Percentiles rank a stretch among this genome's conserved stretches.
Evolutionary conservation across 805 yeast species (phyloP).

Genomic region (Candida schatavii): DNA sequence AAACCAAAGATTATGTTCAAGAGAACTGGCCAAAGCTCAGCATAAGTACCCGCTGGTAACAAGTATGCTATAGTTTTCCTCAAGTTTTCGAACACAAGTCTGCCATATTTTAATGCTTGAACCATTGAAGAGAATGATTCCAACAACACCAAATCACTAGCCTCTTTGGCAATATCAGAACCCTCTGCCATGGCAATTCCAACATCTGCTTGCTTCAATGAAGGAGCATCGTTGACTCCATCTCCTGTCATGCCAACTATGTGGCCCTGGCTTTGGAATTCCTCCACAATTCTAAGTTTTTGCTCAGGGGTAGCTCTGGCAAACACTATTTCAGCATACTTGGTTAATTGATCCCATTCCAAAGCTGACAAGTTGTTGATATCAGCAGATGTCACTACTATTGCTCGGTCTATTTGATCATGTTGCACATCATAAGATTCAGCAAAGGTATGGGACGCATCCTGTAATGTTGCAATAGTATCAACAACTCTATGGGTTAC

Average conservation of each 20-base stretch:
- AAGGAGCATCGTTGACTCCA: slow-evolving; percentile 36
- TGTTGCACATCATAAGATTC: slow-evolving; percentile 2
- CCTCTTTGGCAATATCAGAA: slow-evolving; percentile 37
- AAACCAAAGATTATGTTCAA: slow-evolving; percentile 47
- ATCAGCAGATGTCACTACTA: slow-evolving; percentile 33
- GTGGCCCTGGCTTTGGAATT: slow-evolving; percentile 34
- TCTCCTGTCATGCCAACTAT: slow-evolving; percentile 37
- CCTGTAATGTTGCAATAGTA: slow-evolving; percentile 15
- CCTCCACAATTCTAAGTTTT: slow-evolving; percentile 46
- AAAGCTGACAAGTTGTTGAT: slow-evolving; percentile 28
- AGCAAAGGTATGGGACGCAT: not conserved
- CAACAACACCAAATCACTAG: slow-evolving; percentile 31
- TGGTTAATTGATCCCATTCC: slow-evolving; percentile 41
- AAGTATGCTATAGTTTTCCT: slow-evolving; percentile 46
- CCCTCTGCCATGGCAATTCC: slow-evolving; percentile 29
- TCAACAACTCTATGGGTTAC: slow-evolving; percentile 21
- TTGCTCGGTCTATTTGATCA: slow-evolving; percentile 17
- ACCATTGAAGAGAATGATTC: slow-evolving; percentile 26
- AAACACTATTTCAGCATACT: slow-evolving; percentile 39
- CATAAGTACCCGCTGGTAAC: slow-evolving; percentile 51
- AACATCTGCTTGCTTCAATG: slow-evolving; percentile 33
- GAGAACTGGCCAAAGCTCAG: slow-evolving; percentile 51
- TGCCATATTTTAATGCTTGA: slow-evolving; percentile 39
- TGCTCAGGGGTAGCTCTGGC: slow-evolving; percentile 48
- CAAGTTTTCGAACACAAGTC: slow-evolving; percentile 49